Conservation (phyloP, 257 asterid genomes). For the Ajuga chamaepitys region DNA sequence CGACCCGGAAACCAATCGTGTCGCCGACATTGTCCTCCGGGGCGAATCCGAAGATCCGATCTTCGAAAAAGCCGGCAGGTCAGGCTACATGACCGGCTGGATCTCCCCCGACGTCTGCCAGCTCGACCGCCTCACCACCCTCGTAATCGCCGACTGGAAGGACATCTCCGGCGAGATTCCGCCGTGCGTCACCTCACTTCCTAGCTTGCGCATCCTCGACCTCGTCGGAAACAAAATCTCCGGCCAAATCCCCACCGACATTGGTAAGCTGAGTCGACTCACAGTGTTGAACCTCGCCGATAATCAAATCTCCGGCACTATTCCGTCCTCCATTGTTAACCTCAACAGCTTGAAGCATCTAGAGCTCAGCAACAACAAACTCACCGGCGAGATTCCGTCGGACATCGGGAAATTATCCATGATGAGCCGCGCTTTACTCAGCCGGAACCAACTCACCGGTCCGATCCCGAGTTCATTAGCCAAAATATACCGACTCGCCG, state of each 20-base stretch:
- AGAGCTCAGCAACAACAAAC: slow-evolving; percentile 63
- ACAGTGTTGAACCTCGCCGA: slow-evolving; percentile 81
- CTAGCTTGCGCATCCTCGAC: slow-evolving; percentile 57
- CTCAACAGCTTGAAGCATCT: slow-evolving; percentile 69
- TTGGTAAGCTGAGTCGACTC: slow-evolving; percentile 58
- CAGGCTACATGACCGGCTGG: slow-evolving; percentile 94
- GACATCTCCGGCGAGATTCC: slow-evolving; percentile 78
- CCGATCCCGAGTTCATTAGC: slow-evolving; percentile 58
- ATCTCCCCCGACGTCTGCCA: slow-evolving; percentile 64
- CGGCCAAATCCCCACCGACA: slow-evolving; percentile 63
- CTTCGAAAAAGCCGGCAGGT: slow-evolving; percentile 72
- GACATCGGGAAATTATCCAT: slow-evolving; percentile 69
- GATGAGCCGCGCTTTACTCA: slow-evolving; percentile 82
- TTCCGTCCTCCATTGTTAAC: slow-evolving; percentile 59
- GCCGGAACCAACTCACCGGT: slow-evolving; percentile 72
- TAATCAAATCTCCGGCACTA: slow-evolving; percentile 55
- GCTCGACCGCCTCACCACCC: slow-evolving; percentile 73
- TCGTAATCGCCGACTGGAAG: slow-evolving; percentile 91
- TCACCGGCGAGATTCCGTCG: slow-evolving; percentile 61
- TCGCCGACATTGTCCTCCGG: slow-evolving; percentile 74
- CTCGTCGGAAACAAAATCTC: slow-evolving; percentile 76
- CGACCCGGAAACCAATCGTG: slow-evolving; percentile 73
- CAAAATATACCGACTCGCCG: slow-evolving; percentile 59
- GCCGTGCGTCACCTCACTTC: slow-evolving; percentile 53
- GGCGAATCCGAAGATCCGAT: slow-evolving; percentile 95